A percentile compares a stretch with the other conserved stretches of the same genome.
phyloP scores from a whole-genome alignment of 768 basidiomycete species.

The Rhizopogon vesiculosus region DNA sequence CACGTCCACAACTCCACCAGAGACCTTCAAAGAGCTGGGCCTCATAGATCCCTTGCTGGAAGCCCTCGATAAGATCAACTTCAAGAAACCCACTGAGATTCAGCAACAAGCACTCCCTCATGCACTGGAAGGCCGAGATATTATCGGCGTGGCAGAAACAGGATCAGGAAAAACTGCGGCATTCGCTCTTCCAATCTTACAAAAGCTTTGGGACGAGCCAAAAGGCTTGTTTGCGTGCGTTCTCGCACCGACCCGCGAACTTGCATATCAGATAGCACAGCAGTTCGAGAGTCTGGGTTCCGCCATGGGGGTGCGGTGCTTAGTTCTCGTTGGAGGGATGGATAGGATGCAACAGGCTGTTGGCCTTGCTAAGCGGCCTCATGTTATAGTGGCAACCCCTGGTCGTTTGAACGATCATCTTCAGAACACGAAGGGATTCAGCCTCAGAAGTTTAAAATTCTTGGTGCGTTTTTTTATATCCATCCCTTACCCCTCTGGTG shows the following conservation, averaged over 20 bases:
- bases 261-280: slow-evolving; percentile 97
- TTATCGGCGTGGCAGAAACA: slow-evolving; percentile 97
- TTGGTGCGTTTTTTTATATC: slow-evolving; percentile 48
- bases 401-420: slow-evolving; percentile 91
- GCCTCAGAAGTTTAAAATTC: slow-evolving; percentile 78
- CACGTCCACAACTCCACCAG: slow-evolving; percentile 33
- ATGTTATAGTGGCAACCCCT: slow-evolving; percentile 93
- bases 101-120: slow-evolving; percentile 81
- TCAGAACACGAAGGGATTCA: slow-evolving; percentile 97
- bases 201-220: slow-evolving; percentile 95
- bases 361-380: slow-evolving; percentile 89
- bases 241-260: slow-evolving; percentile 94
- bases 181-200: slow-evolving; percentile 92
- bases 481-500: neutral
- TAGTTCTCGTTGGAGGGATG: slow-evolving; percentile 93
- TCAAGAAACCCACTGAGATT: slow-evolving; percentile 86
- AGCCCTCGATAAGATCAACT: slow-evolving; percentile 77
- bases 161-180: slow-evolving; percentile 98
- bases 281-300: slow-evolving; percentile 92
- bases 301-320: slow-evolving; percentile 87
- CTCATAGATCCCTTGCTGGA: slow-evolving; percentile 87
- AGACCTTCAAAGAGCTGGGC: slow-evolving; percentile 79
- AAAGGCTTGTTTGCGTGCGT: slow-evolving; percentile 91
- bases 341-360: slow-evolving; percentile 89
- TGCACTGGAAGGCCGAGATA: slow-evolving; percentile 88